Base-by-base conservation (phyloP, 1,284 basidiomycete genomes). In the Heimioporus retisporus region DNA sequence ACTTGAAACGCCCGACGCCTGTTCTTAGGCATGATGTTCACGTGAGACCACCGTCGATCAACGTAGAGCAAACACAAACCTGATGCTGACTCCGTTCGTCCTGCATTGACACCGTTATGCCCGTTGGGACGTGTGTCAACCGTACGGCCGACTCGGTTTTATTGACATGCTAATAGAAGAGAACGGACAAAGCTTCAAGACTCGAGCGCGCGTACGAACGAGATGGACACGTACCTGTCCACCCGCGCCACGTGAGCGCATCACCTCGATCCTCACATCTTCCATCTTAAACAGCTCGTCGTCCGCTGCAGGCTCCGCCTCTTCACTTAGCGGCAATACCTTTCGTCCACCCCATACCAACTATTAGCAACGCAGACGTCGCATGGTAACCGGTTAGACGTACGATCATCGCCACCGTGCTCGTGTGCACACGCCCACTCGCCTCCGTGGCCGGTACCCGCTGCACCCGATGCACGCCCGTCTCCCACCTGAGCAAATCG, bases 91-190 rank as follows among this genome's bases (percentile, higher is more conserved):
- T 96, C 14, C 98, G 89, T 69, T 97, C 96, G 74, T 99, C 97
- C 82, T 99, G 98, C 96, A 99, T 99, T 6, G 96, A 97, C 14
- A 99, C 98, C 0, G 92, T 93, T 64, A 99, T 94, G 1, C 97
- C 96, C 2, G 96, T 95, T 0, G 98, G 97, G 18, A 95, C 82
- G 74, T 99, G 98, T 0, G 96, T 98, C 46, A 99, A 81, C 2
- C 98, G 92, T n/a, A 99, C 95, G 2, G 98, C 98, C 1, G 96
- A 98, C 80, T 99, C 98, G 0, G 97, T 99, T 86, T 95, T 96
- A 83, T 99, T 99, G 74, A 99, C 98, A 81, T 99, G 97, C 92
- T 97, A 75, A 42, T 11, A 40, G 35, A 40, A 40, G 35, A 11
- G 35, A 40, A 40, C 8, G 3, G 35, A 40, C 10, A 40, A 11